Conservation (phyloP, 164 flowering plant genomes). For the Magnolia kwangsiensis region DNA sequence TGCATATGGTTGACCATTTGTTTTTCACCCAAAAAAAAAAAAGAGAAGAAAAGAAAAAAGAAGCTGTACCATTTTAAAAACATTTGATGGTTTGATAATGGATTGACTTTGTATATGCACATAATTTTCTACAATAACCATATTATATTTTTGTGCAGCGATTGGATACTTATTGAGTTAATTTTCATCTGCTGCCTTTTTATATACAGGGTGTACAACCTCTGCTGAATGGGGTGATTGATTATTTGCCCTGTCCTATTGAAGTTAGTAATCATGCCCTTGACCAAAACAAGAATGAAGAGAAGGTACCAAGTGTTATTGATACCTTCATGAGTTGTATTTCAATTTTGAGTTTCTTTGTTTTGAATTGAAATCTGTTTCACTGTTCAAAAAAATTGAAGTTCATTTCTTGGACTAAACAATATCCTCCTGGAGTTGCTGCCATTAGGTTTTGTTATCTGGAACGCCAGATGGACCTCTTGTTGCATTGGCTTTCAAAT, state of each 20-base stretch:
- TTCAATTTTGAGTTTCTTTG: not conserved
- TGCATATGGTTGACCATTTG: no score
- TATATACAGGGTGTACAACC: constrained; percentile 86
- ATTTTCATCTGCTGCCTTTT: constrained; percentile 5
- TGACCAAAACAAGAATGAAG: constrained; percentile 86
- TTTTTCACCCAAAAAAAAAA: no score
- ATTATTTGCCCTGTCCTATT: constrained; percentile 85
- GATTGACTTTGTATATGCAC: no score
- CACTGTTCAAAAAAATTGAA: constrained; percentile 5
- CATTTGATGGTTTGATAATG: no score
- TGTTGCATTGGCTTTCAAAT: constrained; percentile 94
- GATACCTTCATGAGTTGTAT: not conserved
- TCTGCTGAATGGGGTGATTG: constrained; percentile 88
- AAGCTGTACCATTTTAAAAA: no score
- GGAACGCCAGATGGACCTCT: constrained; percentile 91
- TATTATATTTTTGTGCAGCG: not conserved
- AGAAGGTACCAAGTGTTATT: constrained; percentile 51
- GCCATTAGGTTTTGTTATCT: constrained; percentile 53
- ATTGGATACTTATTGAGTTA: not conserved
- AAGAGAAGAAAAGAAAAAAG: no score
- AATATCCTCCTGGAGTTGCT: constrained; percentile 1
- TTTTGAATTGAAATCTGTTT: not conserved
- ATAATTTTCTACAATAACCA: no score
- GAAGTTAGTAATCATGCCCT: constrained; percentile 94
- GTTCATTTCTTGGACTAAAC: not conserved